These are phyloP conservation scores for Eucalyptus grandis DNA, from an alignment of 345 rosid genomes.

Conservation along the genomic window DNA sequence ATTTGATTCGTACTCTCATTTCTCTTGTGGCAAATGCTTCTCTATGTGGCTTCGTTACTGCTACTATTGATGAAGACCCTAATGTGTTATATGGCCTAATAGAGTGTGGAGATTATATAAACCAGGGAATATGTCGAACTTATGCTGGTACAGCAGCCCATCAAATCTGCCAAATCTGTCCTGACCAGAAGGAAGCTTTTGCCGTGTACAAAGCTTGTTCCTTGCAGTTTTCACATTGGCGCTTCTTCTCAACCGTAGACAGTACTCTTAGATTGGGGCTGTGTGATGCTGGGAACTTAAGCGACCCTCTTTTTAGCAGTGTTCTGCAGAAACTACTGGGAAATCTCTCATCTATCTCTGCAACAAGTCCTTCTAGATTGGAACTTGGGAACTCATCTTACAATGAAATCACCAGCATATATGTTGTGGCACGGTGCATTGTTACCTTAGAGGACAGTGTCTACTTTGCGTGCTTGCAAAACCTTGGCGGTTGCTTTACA, in stretches of 20 bases:
- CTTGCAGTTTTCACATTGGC: constrained; percentile 1
- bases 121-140: constrained; percentile 1
- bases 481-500: neutral
- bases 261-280: neutral
- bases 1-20: neutral
- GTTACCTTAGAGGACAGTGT: neutral
- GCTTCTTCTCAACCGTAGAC: constrained; percentile 1
- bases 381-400: neutral
- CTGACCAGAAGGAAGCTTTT: constrained; percentile 4
- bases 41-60: neutral
- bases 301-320: neutral
- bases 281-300: neutral
- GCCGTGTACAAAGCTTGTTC: neutral
- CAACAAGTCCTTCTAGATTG: constrained; percentile 3
- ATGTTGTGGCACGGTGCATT: constrained; percentile 24
- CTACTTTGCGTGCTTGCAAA: constrained; percentile 10
- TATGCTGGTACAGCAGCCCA: neutral
- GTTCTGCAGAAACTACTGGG: neutral
- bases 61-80: neutral
- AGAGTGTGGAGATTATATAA: constrained; percentile 5
- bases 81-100: constrained; percentile 4
- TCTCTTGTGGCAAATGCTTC: constrained; percentile 12
- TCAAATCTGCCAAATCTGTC: neutral
- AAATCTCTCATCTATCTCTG: neutral
- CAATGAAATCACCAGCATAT: neutral